A percentile compares a stretch with the other conserved stretches of the same genome.
These are phyloP conservation scores for Cladosporium oxysporum DNA, from an alignment of 2,329 filamentous ascomycete genomes.

Conservation along the genomic window DNA sequence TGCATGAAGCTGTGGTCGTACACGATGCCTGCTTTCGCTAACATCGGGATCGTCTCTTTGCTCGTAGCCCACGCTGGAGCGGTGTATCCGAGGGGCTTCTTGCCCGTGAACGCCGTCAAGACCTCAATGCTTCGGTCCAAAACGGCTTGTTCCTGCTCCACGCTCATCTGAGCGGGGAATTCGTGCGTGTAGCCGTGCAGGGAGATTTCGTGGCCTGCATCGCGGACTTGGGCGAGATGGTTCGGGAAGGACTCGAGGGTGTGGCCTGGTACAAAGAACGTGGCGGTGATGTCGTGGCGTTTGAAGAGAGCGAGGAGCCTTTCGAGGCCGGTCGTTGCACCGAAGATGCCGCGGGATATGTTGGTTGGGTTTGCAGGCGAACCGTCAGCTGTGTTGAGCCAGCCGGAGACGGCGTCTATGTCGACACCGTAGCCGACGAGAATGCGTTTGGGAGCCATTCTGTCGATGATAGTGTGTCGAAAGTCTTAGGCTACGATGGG, in stretches of 20 bases:
- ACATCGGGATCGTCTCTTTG: constrained; percentile 41
- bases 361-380: constrained; percentile 42
- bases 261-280: constrained; percentile 47
- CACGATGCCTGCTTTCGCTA: constrained; percentile 46
- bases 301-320: constrained; percentile 45
- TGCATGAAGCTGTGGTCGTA: constrained; percentile 55
- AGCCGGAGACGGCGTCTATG: constrained; percentile 43
- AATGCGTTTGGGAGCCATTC: constrained; percentile 39
- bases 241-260: constrained; percentile 52
- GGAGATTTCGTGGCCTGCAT: constrained; percentile 46
- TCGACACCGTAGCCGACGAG: constrained; percentile 45
- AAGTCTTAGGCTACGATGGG: neutral
- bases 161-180: constrained; percentile 33
- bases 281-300: constrained; percentile 45
- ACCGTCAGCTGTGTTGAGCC: constrained; percentile 46
- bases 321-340: constrained; percentile 44
- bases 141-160: constrained; percentile 41
- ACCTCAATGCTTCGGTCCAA: constrained; percentile 43
- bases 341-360: constrained; percentile 44
- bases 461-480: neutral
- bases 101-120: constrained; percentile 41
- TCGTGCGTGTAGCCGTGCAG: constrained; percentile 48
- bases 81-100: constrained; percentile 46
- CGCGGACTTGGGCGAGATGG: constrained; percentile 48
- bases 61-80: constrained; percentile 47